These are phyloP conservation scores for Mycena crocata DNA, from an alignment of 768 basidiomycete species.

Conservation along the genomic window DNA sequence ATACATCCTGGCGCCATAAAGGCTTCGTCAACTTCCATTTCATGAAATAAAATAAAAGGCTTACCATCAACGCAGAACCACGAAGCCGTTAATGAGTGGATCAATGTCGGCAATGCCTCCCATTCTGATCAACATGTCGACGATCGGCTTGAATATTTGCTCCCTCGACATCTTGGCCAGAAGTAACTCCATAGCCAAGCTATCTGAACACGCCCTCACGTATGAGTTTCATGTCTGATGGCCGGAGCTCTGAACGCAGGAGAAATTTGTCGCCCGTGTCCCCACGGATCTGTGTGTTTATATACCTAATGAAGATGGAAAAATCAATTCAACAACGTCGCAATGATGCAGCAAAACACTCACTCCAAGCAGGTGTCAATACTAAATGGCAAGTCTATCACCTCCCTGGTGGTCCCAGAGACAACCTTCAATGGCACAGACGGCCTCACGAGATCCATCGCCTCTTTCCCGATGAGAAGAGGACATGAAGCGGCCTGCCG, in stretches of 20 bases:
- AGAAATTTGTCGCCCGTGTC: slow-evolving; percentile 5
- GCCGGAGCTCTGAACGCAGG: slow-evolving; percentile 2
- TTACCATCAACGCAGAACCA: too few species aligned
- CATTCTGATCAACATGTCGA: too few species aligned
- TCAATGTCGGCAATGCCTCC: too few species aligned
- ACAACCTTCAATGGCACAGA: not conserved
- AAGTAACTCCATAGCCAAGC: too few species aligned
- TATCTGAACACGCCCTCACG: not conserved
- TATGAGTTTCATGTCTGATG: slow-evolving; percentile 11
- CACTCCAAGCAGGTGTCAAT: not conserved
- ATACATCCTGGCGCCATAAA: too few species aligned
- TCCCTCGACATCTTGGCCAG: too few species aligned
- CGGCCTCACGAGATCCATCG: not conserved
- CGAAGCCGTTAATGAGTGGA: too few species aligned
- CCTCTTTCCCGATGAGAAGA: not conserved
- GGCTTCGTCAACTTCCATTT: too few species aligned
- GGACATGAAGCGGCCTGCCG: not conserved
- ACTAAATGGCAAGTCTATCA: not conserved
- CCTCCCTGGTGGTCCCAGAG: not conserved
- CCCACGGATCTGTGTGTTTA: slow-evolving; percentile 1
- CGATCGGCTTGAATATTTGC: too few species aligned
- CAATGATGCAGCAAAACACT: not conserved
- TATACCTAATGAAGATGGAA: not conserved
- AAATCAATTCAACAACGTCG: not conserved
- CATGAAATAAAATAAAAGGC: too few species aligned